phyloP scores from a whole-genome alignment of 805 yeast species.

The Lipomyces spencermartinsiae region DNA sequence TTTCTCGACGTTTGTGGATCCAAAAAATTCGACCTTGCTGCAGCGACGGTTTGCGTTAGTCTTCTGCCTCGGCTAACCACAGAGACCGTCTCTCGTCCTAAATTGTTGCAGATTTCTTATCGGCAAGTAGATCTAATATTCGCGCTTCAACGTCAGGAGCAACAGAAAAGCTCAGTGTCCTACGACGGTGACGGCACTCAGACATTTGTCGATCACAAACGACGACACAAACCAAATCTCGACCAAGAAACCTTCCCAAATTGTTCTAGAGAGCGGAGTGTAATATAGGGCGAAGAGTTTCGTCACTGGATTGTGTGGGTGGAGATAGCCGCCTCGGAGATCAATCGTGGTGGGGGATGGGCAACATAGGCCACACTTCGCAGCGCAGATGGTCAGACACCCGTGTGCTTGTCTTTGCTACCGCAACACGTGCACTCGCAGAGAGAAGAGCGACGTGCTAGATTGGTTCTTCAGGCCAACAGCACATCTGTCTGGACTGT shows the following conservation, averaged over 20 bases:
- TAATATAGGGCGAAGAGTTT: not conserved
- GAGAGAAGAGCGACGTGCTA: not conserved
- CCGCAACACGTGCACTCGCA: not conserved
- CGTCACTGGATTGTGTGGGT: not conserved
- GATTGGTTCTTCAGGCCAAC: not conserved
- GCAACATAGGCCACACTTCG: not conserved
- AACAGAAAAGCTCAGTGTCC: not conserved
- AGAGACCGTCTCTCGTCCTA: not conserved
- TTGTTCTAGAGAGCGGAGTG: not conserved
- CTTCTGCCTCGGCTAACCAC: not conserved
- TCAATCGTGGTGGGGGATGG: not conserved
- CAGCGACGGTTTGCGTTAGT: not conserved
- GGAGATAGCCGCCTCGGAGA: not conserved
- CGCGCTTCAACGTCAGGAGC: not conserved
- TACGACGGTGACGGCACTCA: not conserved
- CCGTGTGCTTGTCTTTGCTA: not conserved
- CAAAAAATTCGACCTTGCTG: not conserved
- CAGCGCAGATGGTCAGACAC: not conserved
- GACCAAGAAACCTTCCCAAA: not conserved
- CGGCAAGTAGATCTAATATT: not conserved
- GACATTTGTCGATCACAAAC: not conserved
- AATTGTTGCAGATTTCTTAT: not conserved
- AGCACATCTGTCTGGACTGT: not conserved
- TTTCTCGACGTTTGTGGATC: not conserved
- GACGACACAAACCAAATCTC: not conserved